These are phyloP conservation scores for Diaporthe eres DNA, from an alignment of 2,329 filamentous ascomycete species.

Conservation along the genomic window DNA sequence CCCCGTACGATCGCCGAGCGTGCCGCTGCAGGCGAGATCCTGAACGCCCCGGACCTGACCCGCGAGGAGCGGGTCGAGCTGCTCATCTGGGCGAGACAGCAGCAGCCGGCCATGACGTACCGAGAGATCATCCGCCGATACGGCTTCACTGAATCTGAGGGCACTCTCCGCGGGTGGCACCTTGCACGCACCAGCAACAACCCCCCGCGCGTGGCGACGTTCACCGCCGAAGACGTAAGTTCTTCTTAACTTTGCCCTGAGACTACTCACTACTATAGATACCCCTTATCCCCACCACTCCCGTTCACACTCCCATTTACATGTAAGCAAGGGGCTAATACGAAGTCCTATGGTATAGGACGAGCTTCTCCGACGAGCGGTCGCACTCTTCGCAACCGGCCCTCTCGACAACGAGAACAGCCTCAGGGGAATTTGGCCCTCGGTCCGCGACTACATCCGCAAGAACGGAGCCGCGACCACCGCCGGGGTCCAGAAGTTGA, in stretches of 20 bases:
- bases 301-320: neutral
- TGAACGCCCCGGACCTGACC: neutral
- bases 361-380: neutral
- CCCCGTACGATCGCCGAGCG: conserved; percentile 6
- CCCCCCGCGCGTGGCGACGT: neutral
- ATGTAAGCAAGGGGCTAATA: neutral
- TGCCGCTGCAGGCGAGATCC: neutral
- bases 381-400: neutral
- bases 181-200: no score
- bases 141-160: neutral
- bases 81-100: neutral
- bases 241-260: no score
- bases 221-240: neutral
- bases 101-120: neutral
- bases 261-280: neutral
- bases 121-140: neutral
- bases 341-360: neutral
- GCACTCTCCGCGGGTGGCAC: neutral
- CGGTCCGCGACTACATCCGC: neutral
- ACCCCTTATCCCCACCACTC: neutral
- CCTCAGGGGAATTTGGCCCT: neutral
- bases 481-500: neutral
- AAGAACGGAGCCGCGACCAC: neutral
- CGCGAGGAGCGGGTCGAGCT: neutral
- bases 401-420: neutral